Percentiles rank a stretch among this genome's conserved stretches.
phyloP scores from a whole-genome alignment of 2,329 filamentous ascomycete genomes.

The Sarocladium kiliense region DNA sequence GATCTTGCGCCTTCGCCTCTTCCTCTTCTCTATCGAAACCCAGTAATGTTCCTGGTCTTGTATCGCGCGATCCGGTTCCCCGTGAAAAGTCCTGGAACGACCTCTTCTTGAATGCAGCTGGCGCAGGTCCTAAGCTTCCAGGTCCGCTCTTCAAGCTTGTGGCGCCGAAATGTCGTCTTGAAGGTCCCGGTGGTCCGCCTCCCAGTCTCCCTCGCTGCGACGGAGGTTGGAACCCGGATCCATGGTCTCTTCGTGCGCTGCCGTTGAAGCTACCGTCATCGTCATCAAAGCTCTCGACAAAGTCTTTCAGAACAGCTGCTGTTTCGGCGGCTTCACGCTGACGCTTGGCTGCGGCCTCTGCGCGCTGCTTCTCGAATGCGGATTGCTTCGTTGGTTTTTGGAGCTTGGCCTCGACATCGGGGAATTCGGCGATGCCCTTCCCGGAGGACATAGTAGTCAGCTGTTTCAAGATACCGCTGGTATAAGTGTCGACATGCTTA shows the following conservation, averaged over 20 bases:
- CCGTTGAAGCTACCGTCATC: conserved; percentile 22
- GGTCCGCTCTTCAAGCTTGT: conserved; percentile 54
- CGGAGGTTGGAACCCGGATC: conserved; percentile 21
- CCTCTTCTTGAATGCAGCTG: conserved; percentile 47
- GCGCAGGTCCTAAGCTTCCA: conserved; percentile 53
- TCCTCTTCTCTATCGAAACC: conserved; percentile 1
- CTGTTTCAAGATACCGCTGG: background rate
- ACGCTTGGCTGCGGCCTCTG: conserved; percentile 84
- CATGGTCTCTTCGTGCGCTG: conserved; percentile 10
- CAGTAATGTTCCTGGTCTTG: conserved; percentile 12
- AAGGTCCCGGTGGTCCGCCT: conserved; percentile 15
- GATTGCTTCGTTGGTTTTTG: conserved; percentile 79
- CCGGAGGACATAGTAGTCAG: conserved; percentile 39
- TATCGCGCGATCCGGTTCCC: conserved; percentile 15
- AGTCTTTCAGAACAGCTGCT: conserved; percentile 79
- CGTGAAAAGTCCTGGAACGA: conserved; percentile 40
- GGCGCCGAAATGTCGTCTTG: conserved; percentile 62
- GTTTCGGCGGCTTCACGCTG: conserved; percentile 81
- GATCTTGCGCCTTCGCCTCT: background rate
- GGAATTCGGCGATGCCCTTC: conserved; percentile 53
- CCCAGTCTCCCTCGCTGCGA: conserved; percentile 12
- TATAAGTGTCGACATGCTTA: background rate
- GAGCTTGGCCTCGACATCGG: conserved; percentile 71
- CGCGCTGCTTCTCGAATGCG: conserved; percentile 81
- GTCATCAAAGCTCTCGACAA: conserved; percentile 72